These are phyloP conservation scores for Elongisporangium anandrum DNA, from an alignment of 352 stramenopile species.

Conservation along the genomic window DNA sequence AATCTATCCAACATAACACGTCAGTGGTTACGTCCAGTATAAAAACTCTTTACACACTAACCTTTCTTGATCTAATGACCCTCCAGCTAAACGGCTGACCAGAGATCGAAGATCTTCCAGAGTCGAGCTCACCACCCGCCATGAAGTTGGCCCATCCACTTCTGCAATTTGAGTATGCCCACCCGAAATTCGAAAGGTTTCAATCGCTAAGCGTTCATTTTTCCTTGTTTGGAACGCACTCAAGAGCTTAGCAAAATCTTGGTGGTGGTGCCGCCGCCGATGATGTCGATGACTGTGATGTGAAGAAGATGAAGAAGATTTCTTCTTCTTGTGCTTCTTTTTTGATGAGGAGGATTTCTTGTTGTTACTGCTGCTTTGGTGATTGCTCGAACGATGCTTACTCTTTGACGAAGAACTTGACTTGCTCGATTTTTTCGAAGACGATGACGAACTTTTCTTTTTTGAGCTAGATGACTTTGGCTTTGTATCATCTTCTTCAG, in stretches of 20 bases:
- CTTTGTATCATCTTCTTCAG: constrained; percentile 10
- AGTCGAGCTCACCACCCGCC: constrained; percentile 70
- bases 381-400: constrained; percentile 33
- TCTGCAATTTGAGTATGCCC: constrained; percentile 18
- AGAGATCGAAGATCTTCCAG: constrained; percentile 55
- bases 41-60: constrained; percentile 5
- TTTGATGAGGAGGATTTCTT: constrained; percentile 51
- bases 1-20: constrained; percentile 24
- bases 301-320: constrained; percentile 56
- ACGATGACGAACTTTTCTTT: constrained; percentile 36
- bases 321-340: constrained; percentile 71
- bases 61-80: constrained; percentile 75
- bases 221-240: constrained; percentile 49
- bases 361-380: constrained; percentile 43
- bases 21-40: background rate
- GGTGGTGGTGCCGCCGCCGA: constrained; percentile 51
- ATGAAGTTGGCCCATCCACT: constrained; percentile 50
- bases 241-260: constrained; percentile 68
- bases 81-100: constrained; percentile 45
- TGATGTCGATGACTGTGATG: constrained; percentile 44
- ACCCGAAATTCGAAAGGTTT: constrained; percentile 44
- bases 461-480: constrained; percentile 20
- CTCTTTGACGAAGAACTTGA: constrained; percentile 43
- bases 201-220: constrained; percentile 49
- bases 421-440: constrained; percentile 35